Evolutionary conservation across 1,284 basidiomycete genomes (phyloP).

Genomic region (Trichosporon asahii): DNA sequence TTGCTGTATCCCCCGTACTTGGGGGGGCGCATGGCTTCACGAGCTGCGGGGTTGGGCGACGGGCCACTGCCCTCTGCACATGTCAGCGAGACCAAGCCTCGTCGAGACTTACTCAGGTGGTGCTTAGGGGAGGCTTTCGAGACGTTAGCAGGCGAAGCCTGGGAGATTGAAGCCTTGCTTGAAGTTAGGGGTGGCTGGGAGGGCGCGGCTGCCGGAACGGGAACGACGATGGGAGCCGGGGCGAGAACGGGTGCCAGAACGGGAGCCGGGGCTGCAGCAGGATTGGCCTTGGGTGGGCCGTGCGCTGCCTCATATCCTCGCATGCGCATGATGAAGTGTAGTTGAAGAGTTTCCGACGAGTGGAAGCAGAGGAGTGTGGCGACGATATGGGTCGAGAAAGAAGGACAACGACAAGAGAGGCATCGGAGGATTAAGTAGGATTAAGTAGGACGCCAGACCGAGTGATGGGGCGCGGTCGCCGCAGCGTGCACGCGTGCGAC

Average conservation of each 20-base stretch:
- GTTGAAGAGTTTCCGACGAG: background rate
- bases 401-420: background rate
- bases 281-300: background rate
- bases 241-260: background rate
- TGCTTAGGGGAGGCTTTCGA: background rate
- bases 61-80: background rate
- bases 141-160: background rate
- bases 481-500: background rate
- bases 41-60: conserved; percentile 9
- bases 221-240: no score
- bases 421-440: background rate
- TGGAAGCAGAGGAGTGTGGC: background rate
- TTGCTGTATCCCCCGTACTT: conserved; percentile 38
- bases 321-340: conserved; percentile 14
- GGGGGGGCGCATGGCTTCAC: conserved; percentile 26
- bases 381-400: background rate
- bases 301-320: background rate
- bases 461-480: background rate
- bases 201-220: no score
- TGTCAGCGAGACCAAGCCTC: background rate
- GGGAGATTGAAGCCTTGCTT: background rate
- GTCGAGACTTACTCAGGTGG: background rate
- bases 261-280: background rate
- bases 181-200: background rate
- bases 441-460: no score